A percentile compares a stretch with the other conserved stretches of the same genome.
These are phyloP conservation scores for Bryoglossum gracile DNA, from an alignment of 495 filamentous ascomycete species.

Conservation along the genomic window DNA sequence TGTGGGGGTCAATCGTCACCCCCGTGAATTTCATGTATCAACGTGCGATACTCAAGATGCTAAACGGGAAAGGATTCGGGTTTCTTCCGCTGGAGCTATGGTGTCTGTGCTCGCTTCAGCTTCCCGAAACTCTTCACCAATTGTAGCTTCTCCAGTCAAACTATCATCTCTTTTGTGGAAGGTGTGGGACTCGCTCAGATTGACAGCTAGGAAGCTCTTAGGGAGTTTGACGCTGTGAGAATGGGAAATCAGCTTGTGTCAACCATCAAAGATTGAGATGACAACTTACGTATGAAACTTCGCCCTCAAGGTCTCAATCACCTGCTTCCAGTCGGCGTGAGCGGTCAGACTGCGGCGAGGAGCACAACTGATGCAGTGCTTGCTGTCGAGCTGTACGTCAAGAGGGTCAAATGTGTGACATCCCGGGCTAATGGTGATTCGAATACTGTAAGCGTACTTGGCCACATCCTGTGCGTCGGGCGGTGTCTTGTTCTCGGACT, in stretches of 20 bases:
- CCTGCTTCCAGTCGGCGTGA: slow-evolving; percentile 92
- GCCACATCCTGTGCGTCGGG: slow-evolving; percentile 31
- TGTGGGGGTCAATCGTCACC: not conserved
- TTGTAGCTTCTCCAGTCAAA: not conserved
- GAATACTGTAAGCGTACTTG: slow-evolving; percentile 82
- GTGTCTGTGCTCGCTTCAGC: not conserved
- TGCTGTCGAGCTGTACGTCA: slow-evolving; percentile 90
- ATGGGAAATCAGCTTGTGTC: too few relatives aligned
- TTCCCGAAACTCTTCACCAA: too few relatives aligned
- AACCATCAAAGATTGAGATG: not conserved
- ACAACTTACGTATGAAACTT: slow-evolving; percentile 82
- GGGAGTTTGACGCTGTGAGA: slow-evolving; percentile 78
- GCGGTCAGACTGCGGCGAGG: slow-evolving; percentile 80
- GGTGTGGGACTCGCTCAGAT: slow-evolving; percentile 64
- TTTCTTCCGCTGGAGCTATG: not conserved
- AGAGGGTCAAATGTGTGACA: slow-evolving; percentile 94
- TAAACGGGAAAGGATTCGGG: not conserved
- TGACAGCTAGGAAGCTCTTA: slow-evolving; percentile 86
- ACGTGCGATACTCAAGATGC: not conserved
- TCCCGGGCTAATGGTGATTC: slow-evolving; percentile 90
- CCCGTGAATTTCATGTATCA: not conserved
- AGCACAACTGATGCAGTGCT: slow-evolving; percentile 89
- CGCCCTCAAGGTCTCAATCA: slow-evolving; percentile 86
- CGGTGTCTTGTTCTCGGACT: slow-evolving; percentile 67
- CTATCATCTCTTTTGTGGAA: slow-evolving; percentile 40